Conservation (phyloP, 2,329 filamentous ascomycete genomes). For the Trichoderma brevicompactum region DNA sequence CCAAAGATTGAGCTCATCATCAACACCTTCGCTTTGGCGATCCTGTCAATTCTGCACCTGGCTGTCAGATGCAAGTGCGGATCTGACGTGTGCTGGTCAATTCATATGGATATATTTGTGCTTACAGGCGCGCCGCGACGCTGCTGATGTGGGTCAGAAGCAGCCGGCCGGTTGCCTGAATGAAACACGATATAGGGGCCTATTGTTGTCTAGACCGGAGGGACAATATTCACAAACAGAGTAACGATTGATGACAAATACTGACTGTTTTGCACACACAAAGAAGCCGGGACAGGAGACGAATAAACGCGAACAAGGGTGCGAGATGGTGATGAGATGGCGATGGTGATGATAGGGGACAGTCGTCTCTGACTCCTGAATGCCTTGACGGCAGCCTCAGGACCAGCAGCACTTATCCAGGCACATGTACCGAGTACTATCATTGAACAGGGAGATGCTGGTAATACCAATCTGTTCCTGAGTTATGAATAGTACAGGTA, state of each 20-base stretch:
- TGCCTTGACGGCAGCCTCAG: no score
- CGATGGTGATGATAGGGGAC: background rate
- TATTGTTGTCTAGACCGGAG: background rate
- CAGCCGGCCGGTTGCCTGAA: background rate
- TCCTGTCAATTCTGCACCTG: background rate
- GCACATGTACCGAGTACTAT: background rate
- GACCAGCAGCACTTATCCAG: background rate
- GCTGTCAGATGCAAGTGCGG: slow-evolving; percentile 12
- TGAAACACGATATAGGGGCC: background rate
- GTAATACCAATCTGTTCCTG: background rate
- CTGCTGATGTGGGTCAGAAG: background rate
- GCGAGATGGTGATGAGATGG: no score
- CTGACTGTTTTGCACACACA: no score
- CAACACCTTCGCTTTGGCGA: background rate
- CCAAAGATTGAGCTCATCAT: background rate
- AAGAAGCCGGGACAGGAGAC: no score
- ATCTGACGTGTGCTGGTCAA: slow-evolving; percentile 15
- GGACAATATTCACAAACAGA: no score
- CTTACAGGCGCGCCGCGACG: background rate
- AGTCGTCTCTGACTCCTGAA: background rate
- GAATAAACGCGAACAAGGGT: no score
- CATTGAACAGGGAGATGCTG: background rate
- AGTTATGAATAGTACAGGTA: background rate
- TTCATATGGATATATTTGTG: slow-evolving; percentile 1
- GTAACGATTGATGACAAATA: no score